Percentiles rank a stretch among this genome's conserved stretches.
Conservation (phyloP, 495 filamentous ascomycete genomes). For the Xylaria nigripes region DNA sequence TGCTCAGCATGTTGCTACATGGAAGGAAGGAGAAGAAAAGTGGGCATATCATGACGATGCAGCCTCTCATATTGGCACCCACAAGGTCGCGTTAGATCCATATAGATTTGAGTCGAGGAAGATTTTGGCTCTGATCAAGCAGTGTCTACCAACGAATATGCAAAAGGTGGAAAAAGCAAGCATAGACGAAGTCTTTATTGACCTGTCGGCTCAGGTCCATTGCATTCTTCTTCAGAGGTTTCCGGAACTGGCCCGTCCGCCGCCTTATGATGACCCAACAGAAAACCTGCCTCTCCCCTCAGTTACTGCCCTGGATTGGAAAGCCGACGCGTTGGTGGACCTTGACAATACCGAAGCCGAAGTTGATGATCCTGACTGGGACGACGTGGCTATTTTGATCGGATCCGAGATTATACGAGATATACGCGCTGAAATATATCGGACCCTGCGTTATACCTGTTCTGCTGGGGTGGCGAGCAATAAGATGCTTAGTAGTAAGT, state of each 20-base stretch:
- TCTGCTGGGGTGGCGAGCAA: conserved; percentile 82
- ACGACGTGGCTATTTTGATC: conserved; percentile 80
- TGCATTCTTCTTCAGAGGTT: conserved; percentile 67
- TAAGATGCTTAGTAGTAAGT: conserved; percentile 74
- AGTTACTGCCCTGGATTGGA: conserved; percentile 71
- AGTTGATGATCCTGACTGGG: conserved; percentile 86
- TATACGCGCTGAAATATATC: conserved; percentile 58
- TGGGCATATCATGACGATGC: conserved; percentile 90
- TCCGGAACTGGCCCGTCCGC: conserved; percentile 56
- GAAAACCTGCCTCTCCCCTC: conserved; percentile 67
- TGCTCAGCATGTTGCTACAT: conserved; percentile 89
- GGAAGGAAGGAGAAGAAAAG: conserved; percentile 79
- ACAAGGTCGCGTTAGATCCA: conserved; percentile 90
- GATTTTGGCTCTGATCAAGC: conserved; percentile 77
- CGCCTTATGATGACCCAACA: conserved; percentile 62
- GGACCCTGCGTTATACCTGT: conserved; percentile 75
- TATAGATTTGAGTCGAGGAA: conserved; percentile 78
- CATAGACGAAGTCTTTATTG: conserved; percentile 86
- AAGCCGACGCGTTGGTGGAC: conserved; percentile 69
- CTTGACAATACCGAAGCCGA: conserved; percentile 63
- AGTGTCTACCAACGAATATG: conserved; percentile 50
- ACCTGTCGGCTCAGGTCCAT: conserved; percentile 77
- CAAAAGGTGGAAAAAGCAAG: conserved; percentile 85
- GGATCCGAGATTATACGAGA: conserved; percentile 82
- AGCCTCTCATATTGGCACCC: conserved; percentile 62